Evolutionary conservation across 31 red algal species (phyloP).

Genomic region (Endocladia muricata): DNA sequence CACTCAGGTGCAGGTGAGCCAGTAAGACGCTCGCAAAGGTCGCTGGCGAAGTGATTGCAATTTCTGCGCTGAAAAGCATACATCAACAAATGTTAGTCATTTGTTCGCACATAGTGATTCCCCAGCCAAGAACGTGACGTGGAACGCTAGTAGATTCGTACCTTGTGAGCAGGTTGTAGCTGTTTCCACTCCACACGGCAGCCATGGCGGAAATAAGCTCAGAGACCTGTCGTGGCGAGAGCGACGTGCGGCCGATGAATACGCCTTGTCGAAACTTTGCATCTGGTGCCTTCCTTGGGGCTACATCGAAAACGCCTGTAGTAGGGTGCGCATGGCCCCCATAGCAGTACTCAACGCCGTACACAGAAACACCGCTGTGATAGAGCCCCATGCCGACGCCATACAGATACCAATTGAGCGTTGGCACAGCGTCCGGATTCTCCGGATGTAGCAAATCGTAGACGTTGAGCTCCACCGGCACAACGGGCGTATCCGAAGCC

Average conservation of each 20-base stretch:
- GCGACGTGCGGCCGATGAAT: conserved; percentile 36
- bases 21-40: conserved; percentile 56
- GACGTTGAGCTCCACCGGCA: conserved; percentile 74
- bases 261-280: conserved; percentile 61
- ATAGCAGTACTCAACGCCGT: conserved; percentile 74
- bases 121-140: not conserved
- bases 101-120: not conserved
- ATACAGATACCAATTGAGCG: conserved; percentile 66
- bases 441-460: conserved; percentile 73
- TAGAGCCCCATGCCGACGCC: conserved; percentile 71
- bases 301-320: conserved; percentile 62
- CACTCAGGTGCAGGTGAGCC: conserved; percentile 56
- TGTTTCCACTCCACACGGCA: conserved; percentile 45
- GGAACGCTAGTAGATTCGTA: conserved; percentile 10
- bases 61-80: conserved; percentile 27
- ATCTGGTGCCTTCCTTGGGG: conserved; percentile 60
- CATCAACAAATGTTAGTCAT: not conserved
- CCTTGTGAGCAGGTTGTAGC: conserved; percentile 74
- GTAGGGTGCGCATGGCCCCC: conserved; percentile 50
- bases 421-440: conserved; percentile 63
- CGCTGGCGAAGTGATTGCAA: conserved; percentile 75
- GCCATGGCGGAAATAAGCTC: conserved; percentile 58
- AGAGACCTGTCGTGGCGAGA: conserved; percentile 16
- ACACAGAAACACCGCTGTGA: conserved; percentile 72
- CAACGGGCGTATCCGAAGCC: too few relatives aligned